Evolutionary conservation across 352 stramenopile genomes (phyloP), one percentile per base, ranked within the genome.

Genomic region (Globisporangium nodosum): DNA sequence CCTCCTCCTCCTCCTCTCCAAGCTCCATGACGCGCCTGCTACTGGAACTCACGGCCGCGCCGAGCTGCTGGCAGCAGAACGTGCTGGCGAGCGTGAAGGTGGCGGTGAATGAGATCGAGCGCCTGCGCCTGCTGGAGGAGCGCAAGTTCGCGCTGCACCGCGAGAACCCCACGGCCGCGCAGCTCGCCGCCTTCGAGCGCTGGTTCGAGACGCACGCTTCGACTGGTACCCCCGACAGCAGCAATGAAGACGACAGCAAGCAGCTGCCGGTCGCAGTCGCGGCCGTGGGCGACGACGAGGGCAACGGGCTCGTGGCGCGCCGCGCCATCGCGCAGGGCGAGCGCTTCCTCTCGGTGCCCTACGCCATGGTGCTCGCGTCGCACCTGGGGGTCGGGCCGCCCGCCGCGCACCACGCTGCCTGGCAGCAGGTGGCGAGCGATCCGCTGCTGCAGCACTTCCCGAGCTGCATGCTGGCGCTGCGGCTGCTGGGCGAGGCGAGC

Each of bases 381-480:
- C 61, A 74, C 51, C 11, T 53, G 13, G 58, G 58, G 16, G 52
- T 75, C 9, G 66, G 68, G 0, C 61, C 63, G 5, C 15, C 52
- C 8, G 42, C 56, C 5, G 55, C 42, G 7, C 52, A 68, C 6
- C 43, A 33, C 31, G 52, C 39, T 3, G 56, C 49, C 15, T 79
- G 71, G 71, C 42, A 60, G 42, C 56, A 73, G 12, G 58, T 73
- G 4, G 61, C 57, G 1, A 53, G 60, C 49, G 73, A 84, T 33
- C 68, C 69, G 7, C 55, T 84, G 31, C 58, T 86, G 24, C 37
- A 58, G 18, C 54, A 68, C 7, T 78, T 81, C 47, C 73, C 73
- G 7, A 83, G 66, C 48, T 71, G 71, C 48, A 50, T 71, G 43
- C 64, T 86, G 0, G 76, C 76, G 20, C 60, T 86, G 31, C 64